Percentiles rank a stretch among this genome's conserved stretches.
These are phyloP conservation scores for Hericium alpestre DNA, from an alignment of 768 basidiomycete species.

Conservation along the genomic window DNA sequence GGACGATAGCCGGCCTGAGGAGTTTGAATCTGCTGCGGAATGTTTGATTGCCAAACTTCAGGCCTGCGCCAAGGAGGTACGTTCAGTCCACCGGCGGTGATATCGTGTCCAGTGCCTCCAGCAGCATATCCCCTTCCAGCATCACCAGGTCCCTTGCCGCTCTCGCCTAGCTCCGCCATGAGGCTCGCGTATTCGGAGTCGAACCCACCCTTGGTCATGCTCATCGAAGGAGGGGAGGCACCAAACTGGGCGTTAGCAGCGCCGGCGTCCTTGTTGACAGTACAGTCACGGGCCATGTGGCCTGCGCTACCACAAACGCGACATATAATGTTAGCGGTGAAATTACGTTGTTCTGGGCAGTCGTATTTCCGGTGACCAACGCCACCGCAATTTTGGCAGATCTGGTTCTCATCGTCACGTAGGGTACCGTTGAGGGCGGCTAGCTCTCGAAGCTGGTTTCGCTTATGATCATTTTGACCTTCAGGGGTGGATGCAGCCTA, in stretches of 20 bases:
- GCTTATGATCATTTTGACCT: slow-evolving; percentile 99
- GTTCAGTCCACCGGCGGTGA: slow-evolving; percentile 56
- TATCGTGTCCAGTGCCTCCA: slow-evolving; percentile 44
- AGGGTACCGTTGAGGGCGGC: slow-evolving; percentile 97
- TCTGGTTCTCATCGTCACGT: slow-evolving; percentile 98
- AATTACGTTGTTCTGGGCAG: slow-evolving; percentile 96
- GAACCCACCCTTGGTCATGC: slow-evolving; percentile 65
- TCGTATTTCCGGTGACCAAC: slow-evolving; percentile 98
- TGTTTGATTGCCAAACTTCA: slow-evolving; percentile 65
- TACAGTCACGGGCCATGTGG: slow-evolving; percentile 98
- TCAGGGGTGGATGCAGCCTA: slow-evolving; percentile 98
- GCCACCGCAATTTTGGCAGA: slow-evolving; percentile 94
- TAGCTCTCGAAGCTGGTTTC: slow-evolving; percentile 94
- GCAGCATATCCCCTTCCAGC: slow-evolving; percentile 47
- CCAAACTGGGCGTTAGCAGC: slow-evolving; percentile 46
- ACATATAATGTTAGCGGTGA: slow-evolving; percentile 99
- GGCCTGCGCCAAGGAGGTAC: slow-evolving; percentile 89
- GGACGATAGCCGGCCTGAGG: slow-evolving; percentile 49
- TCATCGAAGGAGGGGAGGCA: slow-evolving; percentile 28
- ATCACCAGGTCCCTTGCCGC: slow-evolving; percentile 46
- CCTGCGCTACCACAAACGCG: slow-evolving; percentile 96
- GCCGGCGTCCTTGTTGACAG: slow-evolving; percentile 55
- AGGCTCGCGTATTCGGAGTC: slow-evolving; percentile 96
- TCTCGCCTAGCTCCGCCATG: slow-evolving; percentile 97
- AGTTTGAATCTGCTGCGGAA: slow-evolving; percentile 24